phyloP scores from a whole-genome alignment of 495 filamentous ascomycete species.

The Podospora bellae-mahoneyi region DNA sequence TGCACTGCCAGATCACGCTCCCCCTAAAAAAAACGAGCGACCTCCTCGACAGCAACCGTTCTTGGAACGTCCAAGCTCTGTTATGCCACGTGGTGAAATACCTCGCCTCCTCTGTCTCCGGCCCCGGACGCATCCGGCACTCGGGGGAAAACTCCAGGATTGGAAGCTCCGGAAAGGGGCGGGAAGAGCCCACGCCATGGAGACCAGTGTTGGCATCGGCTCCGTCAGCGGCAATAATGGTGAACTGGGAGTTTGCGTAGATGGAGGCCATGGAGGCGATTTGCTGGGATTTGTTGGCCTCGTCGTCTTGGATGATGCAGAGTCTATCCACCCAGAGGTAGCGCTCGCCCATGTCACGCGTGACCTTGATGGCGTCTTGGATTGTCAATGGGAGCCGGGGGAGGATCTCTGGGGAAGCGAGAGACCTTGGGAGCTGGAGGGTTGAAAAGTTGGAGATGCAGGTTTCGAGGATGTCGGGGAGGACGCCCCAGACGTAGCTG shows the following conservation, averaged over 20 bases:
- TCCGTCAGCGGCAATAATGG: background rate
- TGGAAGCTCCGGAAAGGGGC: background rate
- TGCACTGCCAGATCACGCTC: background rate
- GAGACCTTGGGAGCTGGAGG: background rate
- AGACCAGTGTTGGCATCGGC: background rate
- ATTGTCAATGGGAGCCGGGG: background rate
- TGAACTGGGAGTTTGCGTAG: background rate
- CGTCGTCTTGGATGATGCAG: background rate
- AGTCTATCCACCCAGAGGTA: background rate
- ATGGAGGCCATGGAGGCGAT: background rate
- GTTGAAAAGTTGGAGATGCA: background rate
- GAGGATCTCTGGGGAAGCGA: background rate
- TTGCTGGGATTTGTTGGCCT: background rate
- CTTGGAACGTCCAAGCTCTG: background rate
- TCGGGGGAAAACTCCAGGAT: background rate
- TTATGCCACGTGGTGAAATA: background rate
- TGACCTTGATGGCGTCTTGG: background rate
- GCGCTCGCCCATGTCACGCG: background rate
- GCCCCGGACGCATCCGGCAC: background rate
- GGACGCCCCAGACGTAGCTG: background rate
- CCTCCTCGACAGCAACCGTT: background rate
- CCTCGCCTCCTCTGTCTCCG: background rate
- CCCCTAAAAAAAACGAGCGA: background rate
- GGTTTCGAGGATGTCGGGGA: background rate
- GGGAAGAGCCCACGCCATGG: background rate